Percentiles rank a stretch among this genome's conserved stretches.
phyloP scores from a whole-genome alignment of 352 stramenopile genomes.

The Phytophthora gonapodyides region DNA sequence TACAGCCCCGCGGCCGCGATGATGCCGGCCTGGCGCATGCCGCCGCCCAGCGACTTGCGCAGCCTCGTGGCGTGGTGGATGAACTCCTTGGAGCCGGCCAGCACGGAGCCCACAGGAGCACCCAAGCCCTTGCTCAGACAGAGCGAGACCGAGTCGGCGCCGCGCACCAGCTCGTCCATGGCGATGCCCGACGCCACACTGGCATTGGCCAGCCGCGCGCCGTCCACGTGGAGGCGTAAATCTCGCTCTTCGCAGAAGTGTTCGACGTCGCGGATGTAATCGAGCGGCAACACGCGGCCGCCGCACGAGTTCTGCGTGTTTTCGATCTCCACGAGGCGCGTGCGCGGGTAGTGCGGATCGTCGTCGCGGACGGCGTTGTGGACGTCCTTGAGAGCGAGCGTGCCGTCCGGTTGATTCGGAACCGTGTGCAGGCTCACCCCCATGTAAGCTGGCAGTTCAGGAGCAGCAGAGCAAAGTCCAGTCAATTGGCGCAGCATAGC shows the following conservation, averaged over 20 bases:
- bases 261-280: constrained; percentile 83
- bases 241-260: constrained; percentile 70
- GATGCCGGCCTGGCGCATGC: constrained; percentile 96
- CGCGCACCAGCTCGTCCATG: constrained; percentile 76
- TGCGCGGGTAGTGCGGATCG: constrained; percentile 84
- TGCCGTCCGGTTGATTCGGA: constrained; percentile 86
- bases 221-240: constrained; percentile 96
- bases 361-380: constrained; percentile 70
- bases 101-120: constrained; percentile 93
- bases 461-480: background rate
- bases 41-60: constrained; percentile 96
- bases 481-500: constrained; percentile 1
- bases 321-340: constrained; percentile 94
- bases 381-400: constrained; percentile 86
- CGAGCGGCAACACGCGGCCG: constrained; percentile 85
- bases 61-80: constrained; percentile 90
- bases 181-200: constrained; percentile 79
- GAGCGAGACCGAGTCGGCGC: constrained; percentile 92
- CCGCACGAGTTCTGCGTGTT: constrained; percentile 99
- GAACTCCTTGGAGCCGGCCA: constrained; percentile 91
- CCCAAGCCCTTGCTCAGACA: constrained; percentile 97
- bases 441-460: constrained; percentile 68
- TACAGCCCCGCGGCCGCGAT: constrained; percentile 93
- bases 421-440: constrained; percentile 90
- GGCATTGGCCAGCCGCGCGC: constrained; percentile 96